Base-by-base conservation (phyloP, 306 rosid species). In the Ochetophila trinervis region DNA sequence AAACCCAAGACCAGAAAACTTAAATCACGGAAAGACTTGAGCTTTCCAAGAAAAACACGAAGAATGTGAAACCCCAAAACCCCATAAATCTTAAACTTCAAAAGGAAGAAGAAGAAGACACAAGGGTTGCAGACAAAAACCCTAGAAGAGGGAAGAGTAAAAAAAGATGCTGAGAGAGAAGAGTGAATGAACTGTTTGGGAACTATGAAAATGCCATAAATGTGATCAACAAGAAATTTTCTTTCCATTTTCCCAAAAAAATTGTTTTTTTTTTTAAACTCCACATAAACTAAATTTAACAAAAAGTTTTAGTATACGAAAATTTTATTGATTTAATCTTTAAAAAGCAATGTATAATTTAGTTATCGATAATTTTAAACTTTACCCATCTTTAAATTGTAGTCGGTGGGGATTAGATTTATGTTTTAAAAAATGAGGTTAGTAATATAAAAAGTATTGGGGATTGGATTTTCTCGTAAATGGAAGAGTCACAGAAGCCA, bases 211-310 rank as follows among this genome's bases (percentile, higher is more conserved):
- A 71, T 67, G 82, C 53, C 68, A 51, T 72, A 74, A 69, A 69
- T 67, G 80, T 52, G 65, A 65, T 73, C 51, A 71, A 49, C 52
- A 42, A 65, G 51, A 75, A 51, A 64, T 68, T 56, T 50, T 11
- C 44, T 70, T 54, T 51, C 70, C 63, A 63, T 76, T 72, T 67
- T 74, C 17, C 79, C 78, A 63, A 79, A 74, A 40, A 60, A 72
- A 74, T 40, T 0, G 14, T 27, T 24, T 37, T 62, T 5, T 10
- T 10, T 34, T 36, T 65, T 20, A 13, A 52, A 2, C 21, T 12
- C 15, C 45, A 19, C 3, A 27, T n/a, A 1, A 42, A 40, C 40
- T 34, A 54, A 63, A 49, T 11, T 12, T 18, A 32, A 50, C 34
- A 8, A 34, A 35, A 35, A 11, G 13, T 19, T 51, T 24, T 5